Base-by-base conservation (phyloP, 1,284 basidiomycete genomes). In the Pseudozyma tsukubaensis region DNA sequence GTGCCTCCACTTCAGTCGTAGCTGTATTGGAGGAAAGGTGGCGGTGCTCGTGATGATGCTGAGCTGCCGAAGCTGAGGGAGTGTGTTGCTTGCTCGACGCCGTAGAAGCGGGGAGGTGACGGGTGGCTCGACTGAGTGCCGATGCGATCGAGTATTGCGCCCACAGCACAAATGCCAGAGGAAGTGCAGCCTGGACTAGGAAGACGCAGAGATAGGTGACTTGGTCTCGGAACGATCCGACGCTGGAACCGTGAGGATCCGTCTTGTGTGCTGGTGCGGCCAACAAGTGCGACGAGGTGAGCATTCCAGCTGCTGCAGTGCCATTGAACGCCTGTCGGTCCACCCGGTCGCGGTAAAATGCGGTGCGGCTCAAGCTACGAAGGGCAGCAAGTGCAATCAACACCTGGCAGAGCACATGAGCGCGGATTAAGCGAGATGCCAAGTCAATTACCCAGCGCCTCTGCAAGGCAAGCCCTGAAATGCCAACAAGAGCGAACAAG, bases 121-220 rank as follows among this genome's bases (percentile, higher is more conserved):
- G 63, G 5, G 64, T 44, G 39, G 36, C 34, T 9, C 60, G 70
- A 56, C 70, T 68, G 40, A 72, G 60, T 19, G 56, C 53, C 6
- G 60, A 54, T 1, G 75, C 77, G 7, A 79, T 24, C 14, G 59
- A 43, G 45, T 77, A 79, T 53, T 79, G 77, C 13, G 66, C 72
- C 60, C 62, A 66, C 24, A 79, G 39, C 8, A 63, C 65, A 18
- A 71, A 40, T 7, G 64, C 53, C 14, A 79, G 49, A 7, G 77
- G 77, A 11, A 68, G 35, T 11, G 76, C 76, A 13, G 77, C 77
- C 45, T 79, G 77, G 9, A 67, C 74, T n/a, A 76, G 6, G 50
- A 79, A 78, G 44, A 79, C 71, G 47, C 66, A 56, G 1, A 78
- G 18, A 34, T 79, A 72, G 9, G 69, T 79, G 35, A 78, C 12